Evolutionary conservation across 768 basidiomycete genomes (phyloP), one percentile per base, ranked within the genome.

Genomic region (Ramaria sp.): DNA sequence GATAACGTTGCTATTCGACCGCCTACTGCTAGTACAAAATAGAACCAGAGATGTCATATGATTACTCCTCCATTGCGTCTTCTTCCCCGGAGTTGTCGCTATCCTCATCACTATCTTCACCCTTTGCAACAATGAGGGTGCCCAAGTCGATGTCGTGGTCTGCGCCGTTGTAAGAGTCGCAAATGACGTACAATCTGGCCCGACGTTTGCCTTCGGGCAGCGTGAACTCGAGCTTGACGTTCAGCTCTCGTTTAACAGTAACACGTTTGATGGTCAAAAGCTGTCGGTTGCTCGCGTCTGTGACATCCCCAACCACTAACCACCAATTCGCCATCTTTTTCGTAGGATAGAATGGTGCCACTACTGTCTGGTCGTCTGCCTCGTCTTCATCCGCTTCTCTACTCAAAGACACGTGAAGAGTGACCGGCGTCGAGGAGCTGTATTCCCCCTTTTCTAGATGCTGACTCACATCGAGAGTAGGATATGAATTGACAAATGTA

Each of bases 251-350:
- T 59, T 73, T 73, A 41, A 92, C 79, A 0, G 95, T 95, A 28
- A 97, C 89, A 41, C 85, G 85, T 78, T 94, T 80, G 75, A 88
- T 75, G 73, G 70, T 89, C 73, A 91, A 83, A 12, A 99, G 73
- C 61, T 91, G 86, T 36, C 82, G 79, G n/a, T 79, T 82, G 32
- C 72, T 72, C 5, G 84, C 75, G 30, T 55, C 44, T 10, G 53
- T 55, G 13, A 53, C 57, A 50, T 94, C 88, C n/a, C 91, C 92
- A 12, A 97, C 76, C 45, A 98, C 93, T 32, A 97, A 77, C 94
- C 94, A 98, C 95, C 94, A 98, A 63, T 92, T 93, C 55, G 88
- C 82, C 68, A 91, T 79, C 74, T 97, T 97, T 69, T 84, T 85
- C 52, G 70, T 73, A 0, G 95, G 95, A 72, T 88, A 98, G 71